Percentiles rank a stretch among this genome's conserved stretches.
phyloP scores from a whole-genome alignment of 2,329 filamentous ascomycete species.

The Kalmusia sp. region DNA sequence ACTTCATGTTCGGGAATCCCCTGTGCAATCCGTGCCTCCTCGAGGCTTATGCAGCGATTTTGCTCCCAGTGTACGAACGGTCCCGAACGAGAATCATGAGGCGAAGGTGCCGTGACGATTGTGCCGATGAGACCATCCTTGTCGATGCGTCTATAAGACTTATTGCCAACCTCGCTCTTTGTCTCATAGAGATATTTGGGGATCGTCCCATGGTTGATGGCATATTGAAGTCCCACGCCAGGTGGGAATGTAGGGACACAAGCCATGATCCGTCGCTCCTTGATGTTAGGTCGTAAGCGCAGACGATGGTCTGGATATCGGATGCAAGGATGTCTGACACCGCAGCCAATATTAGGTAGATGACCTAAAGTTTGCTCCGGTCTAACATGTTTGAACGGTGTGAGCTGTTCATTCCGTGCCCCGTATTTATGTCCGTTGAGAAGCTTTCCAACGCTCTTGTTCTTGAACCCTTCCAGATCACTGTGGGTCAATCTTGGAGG shows the following conservation, averaged over 20 bases:
- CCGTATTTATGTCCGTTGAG: constrained; percentile 60
- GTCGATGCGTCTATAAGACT: constrained; percentile 60
- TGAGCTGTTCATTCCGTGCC: constrained; percentile 56
- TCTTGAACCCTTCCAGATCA: constrained; percentile 53
- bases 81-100: constrained; percentile 64
- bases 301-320: constrained; percentile 73
- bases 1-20: constrained; percentile 75
- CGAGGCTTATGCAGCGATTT: constrained; percentile 65
- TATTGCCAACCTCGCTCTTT: constrained; percentile 25
- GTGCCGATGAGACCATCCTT: constrained; percentile 66
- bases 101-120: constrained; percentile 62
- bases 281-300: constrained; percentile 21
- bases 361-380: constrained; percentile 63
- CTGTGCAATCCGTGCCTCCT: constrained; percentile 74
- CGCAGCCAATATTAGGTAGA: constrained; percentile 69
- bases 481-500: constrained; percentile 69
- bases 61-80: constrained; percentile 70
- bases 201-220: constrained; percentile 47
- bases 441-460: constrained; percentile 58
- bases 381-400: constrained; percentile 67
- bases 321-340: constrained; percentile 67
- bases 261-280: constrained; percentile 56
- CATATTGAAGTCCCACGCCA: constrained; percentile 32
- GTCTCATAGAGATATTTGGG: constrained; percentile 31
- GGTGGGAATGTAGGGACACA: constrained; percentile 65